Conservation (phyloP, 73 alveolate species). For the Durusdinium trenchii region DNA sequence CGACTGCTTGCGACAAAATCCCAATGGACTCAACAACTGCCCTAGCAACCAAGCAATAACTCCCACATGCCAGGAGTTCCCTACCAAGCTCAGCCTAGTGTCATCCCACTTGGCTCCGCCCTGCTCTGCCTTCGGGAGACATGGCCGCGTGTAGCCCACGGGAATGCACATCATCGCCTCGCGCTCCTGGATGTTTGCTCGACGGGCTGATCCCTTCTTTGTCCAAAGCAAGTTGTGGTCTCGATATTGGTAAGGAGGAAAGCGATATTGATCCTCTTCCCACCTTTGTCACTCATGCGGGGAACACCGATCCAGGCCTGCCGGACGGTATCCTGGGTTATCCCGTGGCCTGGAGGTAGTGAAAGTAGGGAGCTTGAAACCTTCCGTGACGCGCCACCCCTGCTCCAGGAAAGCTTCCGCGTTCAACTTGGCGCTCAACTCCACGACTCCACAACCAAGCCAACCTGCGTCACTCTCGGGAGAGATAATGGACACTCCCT, state of each 20-base stretch:
- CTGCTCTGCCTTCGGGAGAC: neutral
- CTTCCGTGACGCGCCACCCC: neutral
- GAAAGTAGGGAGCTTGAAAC: neutral
- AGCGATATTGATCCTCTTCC: neutral
- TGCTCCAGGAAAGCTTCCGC: neutral
- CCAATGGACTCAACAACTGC: neutral
- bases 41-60: neutral
- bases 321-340: neutral
- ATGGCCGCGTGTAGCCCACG: neutral
- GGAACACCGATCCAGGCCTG: neutral
- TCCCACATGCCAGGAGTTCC: neutral
- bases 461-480: neutral
- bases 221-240: neutral
- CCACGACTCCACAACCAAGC: neutral
- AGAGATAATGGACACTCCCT: neutral
- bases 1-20: neutral
- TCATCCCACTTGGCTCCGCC: too few species aligned
- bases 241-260: neutral
- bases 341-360: neutral
- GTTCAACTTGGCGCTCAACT: neutral
- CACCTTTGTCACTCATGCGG: neutral
- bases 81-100: neutral
- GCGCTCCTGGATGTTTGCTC: neutral
- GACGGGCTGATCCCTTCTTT: neutral
- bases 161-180: conserved; percentile 13